phyloP scores from a whole-genome alignment of 495 filamentous ascomycete species.

The Aspergillus asperescens region DNA sequence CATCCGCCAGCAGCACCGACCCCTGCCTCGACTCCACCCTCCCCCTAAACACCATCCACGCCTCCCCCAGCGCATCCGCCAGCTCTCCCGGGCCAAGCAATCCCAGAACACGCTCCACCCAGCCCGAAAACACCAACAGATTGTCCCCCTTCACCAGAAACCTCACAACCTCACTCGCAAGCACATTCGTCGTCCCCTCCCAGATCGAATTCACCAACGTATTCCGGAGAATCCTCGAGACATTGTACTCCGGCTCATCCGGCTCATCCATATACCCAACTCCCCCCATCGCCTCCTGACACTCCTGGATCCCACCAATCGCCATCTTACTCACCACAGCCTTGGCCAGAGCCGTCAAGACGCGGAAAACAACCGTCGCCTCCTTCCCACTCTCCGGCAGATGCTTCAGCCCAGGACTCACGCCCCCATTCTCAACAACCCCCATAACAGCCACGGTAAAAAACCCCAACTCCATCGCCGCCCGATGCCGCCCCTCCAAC shows the following conservation, averaged over 20 bases:
- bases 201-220: conserved; percentile 62
- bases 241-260: conserved; percentile 51
- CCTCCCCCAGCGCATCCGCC: background rate
- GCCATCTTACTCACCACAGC: conserved; percentile 54
- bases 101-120: conserved; percentile 16
- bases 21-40: conserved; percentile 4
- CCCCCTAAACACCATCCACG: conserved; percentile 12
- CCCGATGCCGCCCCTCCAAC: conserved; percentile 49
- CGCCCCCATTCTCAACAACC: conserved; percentile 35
- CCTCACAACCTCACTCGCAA: conserved; percentile 56
- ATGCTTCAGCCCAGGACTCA: conserved; percentile 12
- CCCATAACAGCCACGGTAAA: conserved; percentile 57
- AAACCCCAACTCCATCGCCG: conserved; percentile 53
- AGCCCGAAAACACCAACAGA: conserved; percentile 29
- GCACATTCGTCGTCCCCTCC: conserved; percentile 72
- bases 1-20: conserved; percentile 25
- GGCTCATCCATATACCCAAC: conserved; percentile 63
- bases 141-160: conserved; percentile 47
- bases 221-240: conserved; percentile 61
- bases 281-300: conserved; percentile 69
- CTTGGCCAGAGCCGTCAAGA: conserved; percentile 62
- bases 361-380: conserved; percentile 50
- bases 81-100: background rate
- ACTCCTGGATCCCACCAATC: conserved; percentile 53
- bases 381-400: conserved; percentile 25